Evolutionary conservation across 139 green algal species (phyloP).

Genomic region (Gonium pectorale): DNA sequence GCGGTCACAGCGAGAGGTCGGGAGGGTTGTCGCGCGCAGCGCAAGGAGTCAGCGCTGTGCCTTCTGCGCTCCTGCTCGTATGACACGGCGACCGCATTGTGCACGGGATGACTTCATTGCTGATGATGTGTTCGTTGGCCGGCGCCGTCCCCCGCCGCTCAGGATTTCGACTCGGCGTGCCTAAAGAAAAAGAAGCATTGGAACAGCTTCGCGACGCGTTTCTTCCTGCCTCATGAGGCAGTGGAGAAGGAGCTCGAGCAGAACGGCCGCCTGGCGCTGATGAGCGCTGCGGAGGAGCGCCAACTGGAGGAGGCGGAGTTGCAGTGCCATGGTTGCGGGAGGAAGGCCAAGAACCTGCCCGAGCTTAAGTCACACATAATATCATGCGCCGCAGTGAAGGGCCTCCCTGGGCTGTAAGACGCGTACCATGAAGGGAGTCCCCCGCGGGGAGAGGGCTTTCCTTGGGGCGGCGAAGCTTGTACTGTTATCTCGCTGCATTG

Average conservation of each 20-base stretch:
- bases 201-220: slow-evolving; percentile 80
- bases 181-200: slow-evolving; percentile 92
- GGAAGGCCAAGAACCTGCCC: slow-evolving; percentile 68
- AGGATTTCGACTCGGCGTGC: slow-evolving; percentile 58
- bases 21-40: too few species aligned
- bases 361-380: slow-evolving; percentile 81
- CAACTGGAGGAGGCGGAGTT: slow-evolving; percentile 69
- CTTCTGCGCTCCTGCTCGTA: too few species aligned
- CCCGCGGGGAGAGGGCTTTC: too few species aligned
- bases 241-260: slow-evolving; percentile 52
- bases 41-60: too few species aligned
- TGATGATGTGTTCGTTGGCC: too few species aligned
- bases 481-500: too few species aligned
- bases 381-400: slow-evolving; percentile 10
- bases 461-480: too few species aligned
- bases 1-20: too few species aligned
- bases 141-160: too few species aligned
- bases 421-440: too few species aligned
- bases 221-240: slow-evolving; percentile 71
- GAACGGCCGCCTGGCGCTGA: slow-evolving; percentile 50
- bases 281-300: slow-evolving; percentile 51
- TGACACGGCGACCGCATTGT: too few species aligned
- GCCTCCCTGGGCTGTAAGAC: not conserved
- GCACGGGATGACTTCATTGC: too few species aligned
- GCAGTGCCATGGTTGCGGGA: slow-evolving; percentile 74